Percentiles rank a stretch among this genome's conserved stretches.
phyloP scores from a whole-genome alignment of 441 rosid genomes.

The Gossypium gossypioides region DNA sequence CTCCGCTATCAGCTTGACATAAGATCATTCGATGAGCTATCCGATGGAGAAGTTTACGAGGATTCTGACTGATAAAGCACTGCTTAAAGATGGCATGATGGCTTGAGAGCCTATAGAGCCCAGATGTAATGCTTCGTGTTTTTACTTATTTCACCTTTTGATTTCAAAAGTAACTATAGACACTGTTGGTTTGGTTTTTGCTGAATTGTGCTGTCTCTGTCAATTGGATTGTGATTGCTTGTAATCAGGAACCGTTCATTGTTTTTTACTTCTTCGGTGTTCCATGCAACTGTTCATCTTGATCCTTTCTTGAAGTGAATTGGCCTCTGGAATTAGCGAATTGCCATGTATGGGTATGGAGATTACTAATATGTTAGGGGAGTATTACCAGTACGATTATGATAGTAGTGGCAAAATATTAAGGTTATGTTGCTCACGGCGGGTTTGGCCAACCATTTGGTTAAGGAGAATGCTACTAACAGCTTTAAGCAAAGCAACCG shows the following conservation, averaged over 20 bases:
- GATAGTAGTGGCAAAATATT: too few species aligned
- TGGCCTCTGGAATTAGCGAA: not conserved
- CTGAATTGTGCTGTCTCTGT: not conserved
- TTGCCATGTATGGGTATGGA: not conserved
- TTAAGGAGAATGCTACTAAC: too few species aligned
- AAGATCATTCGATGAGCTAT: slow-evolving; percentile 50
- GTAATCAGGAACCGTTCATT: slow-evolving; percentile 5
- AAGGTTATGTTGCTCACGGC: too few species aligned
- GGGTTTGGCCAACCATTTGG: too few species aligned
- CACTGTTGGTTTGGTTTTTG: slow-evolving; percentile 4
- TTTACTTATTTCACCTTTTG: slow-evolving; percentile 3
- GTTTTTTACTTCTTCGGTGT: not conserved
- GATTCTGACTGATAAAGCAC: slow-evolving; percentile 35
- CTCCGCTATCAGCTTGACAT: slow-evolving; percentile 61
- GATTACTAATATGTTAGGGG: too few species aligned
- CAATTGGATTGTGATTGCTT: slow-evolving; percentile 19
- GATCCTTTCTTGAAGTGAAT: not conserved
- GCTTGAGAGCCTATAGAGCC: not conserved
- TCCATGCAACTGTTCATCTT: not conserved
- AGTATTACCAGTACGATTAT: too few species aligned
- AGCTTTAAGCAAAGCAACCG: too few species aligned
- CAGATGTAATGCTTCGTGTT: slow-evolving; percentile 10
- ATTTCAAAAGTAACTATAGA: not conserved
- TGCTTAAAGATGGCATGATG: not conserved
- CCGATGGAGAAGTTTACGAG: slow-evolving; percentile 44